phyloP scores from a whole-genome alignment of 1,284 basidiomycete species.

The Sanghuangporus weigelae region DNA sequence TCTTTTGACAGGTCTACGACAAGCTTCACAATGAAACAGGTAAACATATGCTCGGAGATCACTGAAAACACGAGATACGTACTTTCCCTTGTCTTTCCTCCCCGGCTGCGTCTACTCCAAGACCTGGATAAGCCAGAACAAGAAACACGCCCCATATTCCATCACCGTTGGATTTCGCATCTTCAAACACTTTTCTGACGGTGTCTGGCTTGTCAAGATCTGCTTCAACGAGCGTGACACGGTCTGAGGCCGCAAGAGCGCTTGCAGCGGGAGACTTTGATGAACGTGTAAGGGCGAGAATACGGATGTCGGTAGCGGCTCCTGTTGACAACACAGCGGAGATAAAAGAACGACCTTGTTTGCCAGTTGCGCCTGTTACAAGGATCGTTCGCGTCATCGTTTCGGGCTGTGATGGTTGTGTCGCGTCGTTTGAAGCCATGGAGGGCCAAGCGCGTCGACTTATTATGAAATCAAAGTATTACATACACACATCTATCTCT shows the following conservation, averaged over 20 bases:
- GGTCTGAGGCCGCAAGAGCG: conserved; percentile 24
- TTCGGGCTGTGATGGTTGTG: neutral
- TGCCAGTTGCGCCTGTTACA: conserved; percentile 34
- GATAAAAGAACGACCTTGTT: conserved; percentile 36
- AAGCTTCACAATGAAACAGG: conserved; percentile 22
- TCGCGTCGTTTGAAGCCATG: neutral
- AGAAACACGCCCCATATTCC: conserved; percentile 37
- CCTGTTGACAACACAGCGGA: conserved; percentile 24
- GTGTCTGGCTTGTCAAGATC: conserved; percentile 30
- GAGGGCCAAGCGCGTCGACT: no score
- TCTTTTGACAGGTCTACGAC: conserved; percentile 33
- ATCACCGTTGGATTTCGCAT: conserved; percentile 29
- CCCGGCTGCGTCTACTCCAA: conserved; percentile 33
- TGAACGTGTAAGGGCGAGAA: conserved; percentile 38
- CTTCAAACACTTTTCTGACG: conserved; percentile 33
- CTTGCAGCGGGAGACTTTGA: conserved; percentile 27
- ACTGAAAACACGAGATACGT: conserved; percentile 5
- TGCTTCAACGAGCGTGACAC: conserved; percentile 32
- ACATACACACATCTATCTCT: no score
- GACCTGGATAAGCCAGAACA: conserved; percentile 36
- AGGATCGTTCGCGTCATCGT: neutral
- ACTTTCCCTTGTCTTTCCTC: conserved; percentile 40
- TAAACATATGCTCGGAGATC: neutral
- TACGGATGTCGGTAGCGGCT: conserved; percentile 22
- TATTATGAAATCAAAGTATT: no score